phyloP scores from a whole-genome alignment of 148 eudicot species.

The Fallopia convolvulus region DNA sequence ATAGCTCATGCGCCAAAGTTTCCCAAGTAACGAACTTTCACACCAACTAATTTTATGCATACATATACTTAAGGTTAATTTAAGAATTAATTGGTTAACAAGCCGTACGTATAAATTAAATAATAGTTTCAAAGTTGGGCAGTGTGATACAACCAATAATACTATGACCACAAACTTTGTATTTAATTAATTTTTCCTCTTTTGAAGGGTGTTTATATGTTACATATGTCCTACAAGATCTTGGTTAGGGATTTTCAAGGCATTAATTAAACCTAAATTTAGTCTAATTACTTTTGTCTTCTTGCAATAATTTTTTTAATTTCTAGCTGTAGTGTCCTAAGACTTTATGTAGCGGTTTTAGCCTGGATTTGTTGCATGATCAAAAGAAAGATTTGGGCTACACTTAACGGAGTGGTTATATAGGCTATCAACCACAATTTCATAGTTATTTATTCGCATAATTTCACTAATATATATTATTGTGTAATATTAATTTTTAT shows the following conservation, averaged over 20 bases:
- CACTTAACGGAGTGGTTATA: background rate
- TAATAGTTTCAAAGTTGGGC: constrained; percentile 5
- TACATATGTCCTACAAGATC: constrained; percentile 11
- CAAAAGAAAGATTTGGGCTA: constrained; percentile 7
- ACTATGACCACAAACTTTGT: background rate
- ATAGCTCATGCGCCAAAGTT: background rate
- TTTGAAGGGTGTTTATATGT: background rate
- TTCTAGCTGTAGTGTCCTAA: background rate
- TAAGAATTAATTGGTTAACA: background rate
- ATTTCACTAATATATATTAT: background rate
- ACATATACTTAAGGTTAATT: background rate
- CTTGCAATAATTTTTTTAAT: background rate
- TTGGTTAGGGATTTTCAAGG: background rate
- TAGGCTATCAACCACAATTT: constrained; percentile 1
- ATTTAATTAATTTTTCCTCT: background rate
- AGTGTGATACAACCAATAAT: constrained; percentile 8
- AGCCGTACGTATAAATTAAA: background rate
- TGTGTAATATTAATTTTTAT: background rate
- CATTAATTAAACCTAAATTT: background rate
- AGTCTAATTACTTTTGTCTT: background rate
- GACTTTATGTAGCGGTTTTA: background rate
- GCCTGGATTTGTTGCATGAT: constrained; percentile 5
- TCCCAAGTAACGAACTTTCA: background rate
- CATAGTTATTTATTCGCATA: background rate
- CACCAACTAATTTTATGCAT: background rate